Percentiles rank a stretch among this genome's conserved stretches.
These are phyloP conservation scores for Rhynchospora breviuscula DNA, from an alignment of 176 grass and related monocot genomes.

Conservation along the genomic window DNA sequence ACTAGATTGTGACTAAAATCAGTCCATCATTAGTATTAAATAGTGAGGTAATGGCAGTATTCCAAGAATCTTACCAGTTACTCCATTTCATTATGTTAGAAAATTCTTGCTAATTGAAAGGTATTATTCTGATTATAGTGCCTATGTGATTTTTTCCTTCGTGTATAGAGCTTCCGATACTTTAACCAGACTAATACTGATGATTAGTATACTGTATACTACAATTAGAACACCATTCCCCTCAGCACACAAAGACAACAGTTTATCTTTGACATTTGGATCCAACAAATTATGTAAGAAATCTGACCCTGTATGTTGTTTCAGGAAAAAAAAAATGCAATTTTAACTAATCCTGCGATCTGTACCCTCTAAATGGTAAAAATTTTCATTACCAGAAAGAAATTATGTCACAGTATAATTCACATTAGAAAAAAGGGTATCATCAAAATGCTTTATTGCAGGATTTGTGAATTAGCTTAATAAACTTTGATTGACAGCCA, in stretches of 20 bases:
- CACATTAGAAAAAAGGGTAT: neutral
- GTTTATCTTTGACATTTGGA: neutral
- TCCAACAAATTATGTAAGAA: neutral
- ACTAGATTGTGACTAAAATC: neutral
- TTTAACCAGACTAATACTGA: neutral
- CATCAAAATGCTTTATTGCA: conserved; percentile 1
- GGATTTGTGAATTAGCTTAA: neutral
- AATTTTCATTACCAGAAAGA: neutral
- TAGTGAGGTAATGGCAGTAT: neutral
- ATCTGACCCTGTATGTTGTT: neutral
- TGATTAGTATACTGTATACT: neutral
- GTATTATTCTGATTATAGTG: neutral
- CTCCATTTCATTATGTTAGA: neutral
- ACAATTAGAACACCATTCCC: neutral
- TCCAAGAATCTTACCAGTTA: neutral
- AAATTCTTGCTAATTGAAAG: neutral
- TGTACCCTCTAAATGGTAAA: neutral
- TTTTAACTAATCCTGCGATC: neutral
- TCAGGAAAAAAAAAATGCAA: neutral
- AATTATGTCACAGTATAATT: neutral
- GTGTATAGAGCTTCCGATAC: too few species aligned
- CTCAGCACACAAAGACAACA: neutral
- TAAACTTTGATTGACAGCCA: neutral
- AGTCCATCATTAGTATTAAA: neutral
- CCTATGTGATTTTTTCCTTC: neutral